These are phyloP conservation scores for Gossypium laxum DNA, from an alignment of 441 rosid genomes.

Conservation along the genomic window DNA sequence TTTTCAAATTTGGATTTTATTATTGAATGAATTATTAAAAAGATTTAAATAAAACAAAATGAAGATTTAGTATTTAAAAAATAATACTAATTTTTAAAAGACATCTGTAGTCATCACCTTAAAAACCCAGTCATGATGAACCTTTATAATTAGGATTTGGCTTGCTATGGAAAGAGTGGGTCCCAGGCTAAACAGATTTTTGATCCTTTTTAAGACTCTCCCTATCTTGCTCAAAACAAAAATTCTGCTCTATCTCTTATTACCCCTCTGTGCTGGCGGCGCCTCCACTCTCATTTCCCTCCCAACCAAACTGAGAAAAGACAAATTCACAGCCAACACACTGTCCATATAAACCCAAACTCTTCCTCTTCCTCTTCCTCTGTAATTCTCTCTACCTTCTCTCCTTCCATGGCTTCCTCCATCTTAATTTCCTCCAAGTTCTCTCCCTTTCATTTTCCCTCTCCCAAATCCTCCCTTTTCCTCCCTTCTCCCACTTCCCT, in stretches of 20 bases:
- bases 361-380: not conserved
- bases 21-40: no score
- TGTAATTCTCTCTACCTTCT: not conserved
- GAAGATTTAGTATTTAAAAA: no score
- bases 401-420: slow-evolving; percentile 11
- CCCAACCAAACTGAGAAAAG: not conserved
- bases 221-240: no score
- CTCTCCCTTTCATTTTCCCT: not conserved
- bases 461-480: not conserved
- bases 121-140: no score
- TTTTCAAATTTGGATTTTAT: no score
- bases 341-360: not conserved
- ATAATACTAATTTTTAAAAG: no score
- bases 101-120: no score
- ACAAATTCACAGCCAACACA: not conserved
- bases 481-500: not conserved
- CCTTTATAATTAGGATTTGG: no score
- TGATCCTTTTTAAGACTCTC: no score
- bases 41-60: no score
- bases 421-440: not conserved
- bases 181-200: no score
- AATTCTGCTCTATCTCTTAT: not conserved
- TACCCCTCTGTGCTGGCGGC: not conserved
- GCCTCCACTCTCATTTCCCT: not conserved
- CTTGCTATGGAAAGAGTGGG: no score